A percentile compares a stretch with the other conserved stretches of the same genome.
Evolutionary conservation across 495 filamentous ascomycete species (phyloP).

Genomic region (Hyaloscypha bicolor): DNA sequence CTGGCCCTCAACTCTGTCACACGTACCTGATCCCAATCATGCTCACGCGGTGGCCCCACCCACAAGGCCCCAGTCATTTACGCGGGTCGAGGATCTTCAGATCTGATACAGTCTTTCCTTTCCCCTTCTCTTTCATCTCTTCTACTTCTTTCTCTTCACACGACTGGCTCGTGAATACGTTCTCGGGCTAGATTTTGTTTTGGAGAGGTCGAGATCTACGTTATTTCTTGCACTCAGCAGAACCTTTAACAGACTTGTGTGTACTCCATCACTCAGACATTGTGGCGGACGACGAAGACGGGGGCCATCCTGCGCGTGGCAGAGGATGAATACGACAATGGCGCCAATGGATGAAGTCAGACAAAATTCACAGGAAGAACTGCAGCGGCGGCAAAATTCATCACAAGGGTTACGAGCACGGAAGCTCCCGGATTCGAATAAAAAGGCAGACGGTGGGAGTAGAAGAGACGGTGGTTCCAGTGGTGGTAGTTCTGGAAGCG

Average conservation of each 20-base stretch:
- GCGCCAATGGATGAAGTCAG: conserved; percentile 26
- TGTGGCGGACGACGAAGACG: conserved; percentile 18
- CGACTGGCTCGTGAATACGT: conserved; percentile 31
- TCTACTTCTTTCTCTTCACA: conserved; percentile 31
- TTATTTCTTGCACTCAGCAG: neutral
- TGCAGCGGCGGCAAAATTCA: conserved; percentile 10
- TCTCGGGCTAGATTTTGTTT: conserved; percentile 23
- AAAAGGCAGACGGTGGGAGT: conserved; percentile 2
- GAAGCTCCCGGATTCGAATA: neutral
- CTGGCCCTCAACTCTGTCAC: conserved; percentile 3
- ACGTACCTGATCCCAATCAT: conserved; percentile 9
- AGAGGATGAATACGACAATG: conserved; percentile 31
- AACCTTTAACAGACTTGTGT: conserved; percentile 13
- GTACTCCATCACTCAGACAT: conserved; percentile 17
- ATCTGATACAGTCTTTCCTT: conserved; percentile 35
- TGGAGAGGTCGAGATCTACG: conserved; percentile 11
- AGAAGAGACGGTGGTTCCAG: conserved; percentile 1
- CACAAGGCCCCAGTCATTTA: conserved; percentile 11
- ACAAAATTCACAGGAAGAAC: conserved; percentile 10
- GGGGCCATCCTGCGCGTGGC: conserved; percentile 15
- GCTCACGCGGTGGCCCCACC: neutral
- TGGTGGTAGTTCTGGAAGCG: neutral
- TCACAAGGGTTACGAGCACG: neutral
- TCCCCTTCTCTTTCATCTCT: conserved; percentile 34
- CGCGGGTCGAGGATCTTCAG: conserved; percentile 20